Evolutionary conservation across 176 grass and related monocot genomes (phyloP).

Genomic region (Triticum monococcum): DNA sequence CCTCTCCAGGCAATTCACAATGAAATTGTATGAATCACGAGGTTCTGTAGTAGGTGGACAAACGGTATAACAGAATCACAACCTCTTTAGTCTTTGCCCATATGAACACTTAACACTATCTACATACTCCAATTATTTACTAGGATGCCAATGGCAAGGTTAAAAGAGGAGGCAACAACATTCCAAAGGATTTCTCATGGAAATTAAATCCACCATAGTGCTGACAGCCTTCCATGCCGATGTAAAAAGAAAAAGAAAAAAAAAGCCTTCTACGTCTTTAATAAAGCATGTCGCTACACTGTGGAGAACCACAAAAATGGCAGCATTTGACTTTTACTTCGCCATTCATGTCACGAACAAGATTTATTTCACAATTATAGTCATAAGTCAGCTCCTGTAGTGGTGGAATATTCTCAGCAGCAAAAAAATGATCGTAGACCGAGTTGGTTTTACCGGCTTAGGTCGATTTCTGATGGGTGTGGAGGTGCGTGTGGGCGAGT

Average conservation of each 20-base stretch:
- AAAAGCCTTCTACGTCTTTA: constrained; percentile 12
- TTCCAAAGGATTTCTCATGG: neutral
- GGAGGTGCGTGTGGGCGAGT: too few relatives aligned
- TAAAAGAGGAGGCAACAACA: neutral
- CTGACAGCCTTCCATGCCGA: neutral
- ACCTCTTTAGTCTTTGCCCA: neutral
- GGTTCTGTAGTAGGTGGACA: neutral
- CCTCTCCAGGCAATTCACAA: neutral
- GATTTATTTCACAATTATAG: too few relatives aligned
- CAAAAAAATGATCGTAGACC: too few relatives aligned
- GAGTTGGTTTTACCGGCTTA: too few relatives aligned
- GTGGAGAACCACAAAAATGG: constrained; percentile 46
- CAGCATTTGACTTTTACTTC: constrained; percentile 44
- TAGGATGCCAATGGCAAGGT: neutral
- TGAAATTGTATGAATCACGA: neutral
- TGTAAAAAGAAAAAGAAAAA: neutral
- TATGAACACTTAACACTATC: neutral
- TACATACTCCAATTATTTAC: neutral
- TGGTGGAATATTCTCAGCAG: too few relatives aligned
- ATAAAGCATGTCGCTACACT: constrained; percentile 56
- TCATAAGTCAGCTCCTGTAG: too few relatives aligned
- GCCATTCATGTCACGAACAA: constrained; percentile 33
- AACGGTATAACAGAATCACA: neutral
- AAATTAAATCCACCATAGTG: neutral
- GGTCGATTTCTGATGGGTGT: too few relatives aligned